Base-by-base conservation (phyloP, 805 yeast genomes). In the Candida glaebosa region DNA sequence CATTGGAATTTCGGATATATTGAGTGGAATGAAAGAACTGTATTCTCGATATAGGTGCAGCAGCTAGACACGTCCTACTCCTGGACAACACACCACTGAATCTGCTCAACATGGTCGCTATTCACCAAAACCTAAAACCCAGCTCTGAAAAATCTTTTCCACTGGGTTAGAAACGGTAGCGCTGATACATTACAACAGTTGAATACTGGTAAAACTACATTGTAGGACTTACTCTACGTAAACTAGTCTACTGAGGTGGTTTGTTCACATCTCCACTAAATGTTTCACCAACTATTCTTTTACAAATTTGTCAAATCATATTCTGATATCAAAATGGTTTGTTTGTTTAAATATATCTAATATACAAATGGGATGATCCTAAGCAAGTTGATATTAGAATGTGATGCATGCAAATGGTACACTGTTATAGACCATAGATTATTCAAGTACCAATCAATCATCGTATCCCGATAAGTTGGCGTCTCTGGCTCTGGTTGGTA, bases 401-500 rank as follows among this genome's bases (percentile, higher is more conserved):
- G 14, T 24, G 12, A 24, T 24, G 8, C 12, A 24, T 24, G 28
- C 28, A 24, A 24, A 8, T 24, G 12, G 28, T 12, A 24, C n/a
- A n/a, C n/a, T n/a, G n/a, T n/a, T n/a, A n/a, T n/a, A n/a, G n/a
- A n/a, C n/a, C n/a, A n/a, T n/a, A n/a, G n/a, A n/a, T n/a, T n/a
- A n/a, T n/a, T n/a, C n/a, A n/a, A n/a, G n/a, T n/a, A n/a, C 31
- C 9, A 14, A 24, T 44, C 40, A 49, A 61, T 80, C 84, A 47
- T 79, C 85, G 50, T 64, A 80, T 5, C 85, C 86, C n/a, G 58
- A 48, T 60, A 68, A 73, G 25, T 45, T 57, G 30, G 51, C 56
- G 51, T 76, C 76, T 60, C 85, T 75, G 19, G 75, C 64, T 48
- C 83, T 70, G 17, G 65, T 57, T 36, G 85, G 85, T 50, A 80